phyloP scores from a whole-genome alignment of 257 asterid species.

The Buddleja alternifolia region DNA sequence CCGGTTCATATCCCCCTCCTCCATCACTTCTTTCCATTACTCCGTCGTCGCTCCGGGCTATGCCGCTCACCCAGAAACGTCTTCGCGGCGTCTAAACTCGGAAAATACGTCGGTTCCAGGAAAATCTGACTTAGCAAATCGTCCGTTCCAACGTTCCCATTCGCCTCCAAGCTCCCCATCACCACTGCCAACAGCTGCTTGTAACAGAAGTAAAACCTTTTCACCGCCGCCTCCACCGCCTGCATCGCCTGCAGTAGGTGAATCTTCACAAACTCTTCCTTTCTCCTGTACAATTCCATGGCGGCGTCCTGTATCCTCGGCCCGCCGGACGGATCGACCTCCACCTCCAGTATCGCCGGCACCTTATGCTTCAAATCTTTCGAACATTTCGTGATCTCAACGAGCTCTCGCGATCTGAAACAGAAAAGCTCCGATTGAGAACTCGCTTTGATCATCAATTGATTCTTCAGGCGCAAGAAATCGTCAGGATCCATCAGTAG shows the following conservation, averaged over 20 bases:
- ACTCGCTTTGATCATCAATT: slow-evolving; percentile 56
- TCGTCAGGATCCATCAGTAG: slow-evolving; percentile 87
- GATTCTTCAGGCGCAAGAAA: slow-evolving; percentile 73
- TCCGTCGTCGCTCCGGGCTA: slow-evolving; percentile 33
- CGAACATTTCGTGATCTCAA: slow-evolving; percentile 61
- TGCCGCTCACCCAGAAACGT: slow-evolving; percentile 80
- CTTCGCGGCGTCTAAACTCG: slow-evolving; percentile 93
- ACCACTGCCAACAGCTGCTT: slow-evolving; percentile 68
- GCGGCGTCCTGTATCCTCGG: slow-evolving; percentile 91
- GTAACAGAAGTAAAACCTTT: slow-evolving; percentile 73
- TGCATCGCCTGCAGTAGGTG: slow-evolving; percentile 87
- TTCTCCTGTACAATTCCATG: slow-evolving; percentile 66
- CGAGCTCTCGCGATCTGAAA: slow-evolving; percentile 67
- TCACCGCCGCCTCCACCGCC: slow-evolving; percentile 86
- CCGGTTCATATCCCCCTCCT: not conserved
- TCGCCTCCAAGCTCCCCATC: slow-evolving; percentile 89
- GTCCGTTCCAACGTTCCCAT: slow-evolving; percentile 47
- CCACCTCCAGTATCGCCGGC: slow-evolving; percentile 76
- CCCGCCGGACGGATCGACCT: slow-evolving; percentile 90
- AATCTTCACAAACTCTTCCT: slow-evolving; percentile 50
- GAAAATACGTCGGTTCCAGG: slow-evolving; percentile 87
- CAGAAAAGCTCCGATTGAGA: slow-evolving; percentile 76
- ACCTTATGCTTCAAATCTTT: slow-evolving; percentile 80
- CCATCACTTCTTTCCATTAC: slow-evolving; percentile 6
- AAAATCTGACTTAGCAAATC: slow-evolving; percentile 69